Conservation (phyloP, 2,329 filamentous ascomycete genomes). For the Colletotrichum australisinense region DNA sequence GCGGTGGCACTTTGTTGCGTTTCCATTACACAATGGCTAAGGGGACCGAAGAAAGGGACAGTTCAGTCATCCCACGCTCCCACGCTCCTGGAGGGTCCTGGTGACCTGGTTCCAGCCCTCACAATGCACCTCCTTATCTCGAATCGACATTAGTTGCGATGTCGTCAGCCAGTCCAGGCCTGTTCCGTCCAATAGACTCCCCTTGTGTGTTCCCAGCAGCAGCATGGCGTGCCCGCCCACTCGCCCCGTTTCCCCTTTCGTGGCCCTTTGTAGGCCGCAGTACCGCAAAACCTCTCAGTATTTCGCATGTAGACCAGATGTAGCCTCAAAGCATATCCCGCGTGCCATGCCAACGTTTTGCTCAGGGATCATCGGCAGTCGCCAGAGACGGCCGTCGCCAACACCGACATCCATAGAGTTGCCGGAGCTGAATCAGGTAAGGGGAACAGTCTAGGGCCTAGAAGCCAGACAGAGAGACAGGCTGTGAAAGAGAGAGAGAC, state of each 20-base stretch:
- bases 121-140: conserved; percentile 32
- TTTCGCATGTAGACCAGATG: conserved; percentile 1
- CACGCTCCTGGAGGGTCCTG: background rate
- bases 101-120: background rate
- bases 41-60: background rate
- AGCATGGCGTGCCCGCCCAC: too few species aligned
- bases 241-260: background rate
- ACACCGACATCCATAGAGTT: conserved; percentile 1
- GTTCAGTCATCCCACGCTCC: conserved; percentile 24
- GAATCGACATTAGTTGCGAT: conserved; percentile 35
- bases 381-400: background rate
- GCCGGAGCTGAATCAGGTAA: background rate
- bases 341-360: background rate
- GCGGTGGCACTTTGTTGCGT: conserved; percentile 21
- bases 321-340: conserved; percentile 1
- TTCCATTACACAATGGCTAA: conserved; percentile 35
- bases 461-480: background rate
- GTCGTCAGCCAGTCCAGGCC: conserved; percentile 35
- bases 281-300: background rate
- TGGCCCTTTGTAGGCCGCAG: background rate
- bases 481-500: background rate
- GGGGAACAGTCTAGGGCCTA: background rate
- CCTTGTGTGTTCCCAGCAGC: conserved; percentile 2
- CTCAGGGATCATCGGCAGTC: background rate
- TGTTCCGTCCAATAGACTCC: conserved; percentile 30